Conservation (phyloP, 73 alveolate genomes). For the Symbiodinium pilosum region DNA sequence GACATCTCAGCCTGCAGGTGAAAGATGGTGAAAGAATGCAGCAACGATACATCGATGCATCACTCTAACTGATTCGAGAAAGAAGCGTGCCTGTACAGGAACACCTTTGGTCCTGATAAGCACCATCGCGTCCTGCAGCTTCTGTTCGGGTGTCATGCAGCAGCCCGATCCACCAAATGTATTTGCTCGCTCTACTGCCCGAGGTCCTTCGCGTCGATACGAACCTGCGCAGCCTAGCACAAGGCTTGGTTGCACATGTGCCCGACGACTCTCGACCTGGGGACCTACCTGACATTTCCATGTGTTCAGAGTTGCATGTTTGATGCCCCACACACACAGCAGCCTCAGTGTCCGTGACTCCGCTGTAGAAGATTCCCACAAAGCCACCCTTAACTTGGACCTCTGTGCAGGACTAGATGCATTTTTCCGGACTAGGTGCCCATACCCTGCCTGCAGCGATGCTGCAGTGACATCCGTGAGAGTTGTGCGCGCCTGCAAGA, state of each 20-base stretch:
- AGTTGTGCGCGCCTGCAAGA: not conserved
- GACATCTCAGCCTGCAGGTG: not conserved
- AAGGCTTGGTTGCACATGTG: no score
- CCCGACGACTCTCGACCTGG: no score
- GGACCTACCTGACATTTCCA: no score
- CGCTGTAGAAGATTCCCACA: not conserved
- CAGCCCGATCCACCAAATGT: not conserved
- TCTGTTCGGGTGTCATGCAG: not conserved
- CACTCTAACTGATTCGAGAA: not conserved
- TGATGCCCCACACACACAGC: no score
- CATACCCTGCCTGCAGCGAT: not conserved
- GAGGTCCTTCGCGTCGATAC: not conserved
- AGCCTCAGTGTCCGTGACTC: no score
- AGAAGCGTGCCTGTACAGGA: not conserved
- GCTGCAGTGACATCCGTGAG: not conserved
- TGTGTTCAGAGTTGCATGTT: no score
- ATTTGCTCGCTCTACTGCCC: not conserved
- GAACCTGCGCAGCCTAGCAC: not conserved
- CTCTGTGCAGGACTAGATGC: not conserved
- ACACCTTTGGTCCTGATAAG: not conserved
- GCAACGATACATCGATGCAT: not conserved
- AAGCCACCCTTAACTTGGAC: not conserved
- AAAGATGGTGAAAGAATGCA: not conserved
- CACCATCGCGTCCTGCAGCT: conserved; percentile 10
- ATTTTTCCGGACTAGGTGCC: no score